Evolutionary conservation across 2,329 filamentous ascomycete species (phyloP).

Genomic region (Cercospora sesami): DNA sequence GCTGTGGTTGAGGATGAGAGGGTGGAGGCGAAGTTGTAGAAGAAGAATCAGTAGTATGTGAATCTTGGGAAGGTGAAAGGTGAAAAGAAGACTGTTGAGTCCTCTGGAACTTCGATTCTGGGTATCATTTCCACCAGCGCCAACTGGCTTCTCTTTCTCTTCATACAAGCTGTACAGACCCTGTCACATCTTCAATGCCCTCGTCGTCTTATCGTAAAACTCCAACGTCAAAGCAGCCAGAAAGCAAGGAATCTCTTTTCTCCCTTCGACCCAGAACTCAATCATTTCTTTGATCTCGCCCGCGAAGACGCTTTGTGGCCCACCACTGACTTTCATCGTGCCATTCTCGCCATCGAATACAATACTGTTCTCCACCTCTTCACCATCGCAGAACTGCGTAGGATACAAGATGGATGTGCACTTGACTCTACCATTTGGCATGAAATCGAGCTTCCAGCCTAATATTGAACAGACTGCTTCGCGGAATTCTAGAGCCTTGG

Average conservation of each 20-base stretch:
- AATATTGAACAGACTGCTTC: constrained; percentile 90
- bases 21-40: constrained; percentile 30
- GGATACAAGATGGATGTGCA: constrained; percentile 85
- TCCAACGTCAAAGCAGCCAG: constrained; percentile 87
- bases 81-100: neutral
- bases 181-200: constrained; percentile 35
- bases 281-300: constrained; percentile 81
- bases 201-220: constrained; percentile 72
- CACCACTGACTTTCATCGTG: constrained; percentile 96
- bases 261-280: constrained; percentile 92
- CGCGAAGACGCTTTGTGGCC: constrained; percentile 82
- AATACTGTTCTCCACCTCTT: constrained; percentile 59
- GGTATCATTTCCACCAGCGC: neutral
- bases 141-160: neutral
- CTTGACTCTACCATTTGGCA: constrained; percentile 94
- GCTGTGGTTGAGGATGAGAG: constrained; percentile 49
- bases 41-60: neutral
- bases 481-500: constrained; percentile 91
- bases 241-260: constrained; percentile 91
- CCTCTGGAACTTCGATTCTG: neutral
- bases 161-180: neutral
- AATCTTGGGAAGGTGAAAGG: neutral
- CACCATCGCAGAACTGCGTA: constrained; percentile 38
- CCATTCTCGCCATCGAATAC: constrained; percentile 92
- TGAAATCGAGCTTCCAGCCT: constrained; percentile 92